Conservation (phyloP, 2,329 filamentous ascomycete genomes). For the Magnaporthiopsis poae region DNA sequence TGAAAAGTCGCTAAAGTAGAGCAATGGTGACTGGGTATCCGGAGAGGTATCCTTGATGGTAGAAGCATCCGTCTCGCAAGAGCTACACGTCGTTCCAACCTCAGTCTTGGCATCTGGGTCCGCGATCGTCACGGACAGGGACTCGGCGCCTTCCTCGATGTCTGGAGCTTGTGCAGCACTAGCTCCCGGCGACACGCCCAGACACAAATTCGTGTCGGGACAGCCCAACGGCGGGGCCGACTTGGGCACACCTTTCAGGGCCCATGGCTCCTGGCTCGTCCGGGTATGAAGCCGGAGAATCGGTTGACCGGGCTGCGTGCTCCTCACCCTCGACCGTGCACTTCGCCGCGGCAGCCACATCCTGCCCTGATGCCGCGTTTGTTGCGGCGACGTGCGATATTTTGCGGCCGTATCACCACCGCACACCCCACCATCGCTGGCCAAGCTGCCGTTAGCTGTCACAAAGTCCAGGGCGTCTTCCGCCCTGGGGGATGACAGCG, state of each 20-base stretch:
- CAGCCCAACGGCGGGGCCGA: background rate
- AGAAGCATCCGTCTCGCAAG: conserved; percentile 7
- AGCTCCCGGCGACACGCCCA: background rate
- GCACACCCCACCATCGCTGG: conserved; percentile 19
- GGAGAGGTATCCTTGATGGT: conserved; percentile 8
- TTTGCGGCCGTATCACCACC: conserved; percentile 42
- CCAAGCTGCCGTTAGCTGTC: background rate
- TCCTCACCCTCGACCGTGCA: conserved; percentile 3
- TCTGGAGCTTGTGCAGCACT: conserved; percentile 4
- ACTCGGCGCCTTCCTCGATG: conserved; percentile 6
- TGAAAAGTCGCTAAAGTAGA: conserved; percentile 23
- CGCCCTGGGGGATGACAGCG: conserved; percentile 16
- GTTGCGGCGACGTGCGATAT: conserved; percentile 10
- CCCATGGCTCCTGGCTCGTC: background rate
- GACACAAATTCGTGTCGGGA: background rate
- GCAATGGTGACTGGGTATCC: background rate
- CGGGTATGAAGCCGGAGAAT: background rate
- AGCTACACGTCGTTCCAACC: background rate
- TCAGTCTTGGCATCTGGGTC: conserved; percentile 4
- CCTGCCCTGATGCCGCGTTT: background rate
- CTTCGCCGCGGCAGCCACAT: conserved; percentile 5
- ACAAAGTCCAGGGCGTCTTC: background rate
- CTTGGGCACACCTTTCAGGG: background rate
- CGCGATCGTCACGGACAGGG: background rate
- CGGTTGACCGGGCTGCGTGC: background rate